Base-by-base conservation (phyloP, 2,329 filamentous ascomycete genomes). In the Pseudogymnoascus sp. region DNA sequence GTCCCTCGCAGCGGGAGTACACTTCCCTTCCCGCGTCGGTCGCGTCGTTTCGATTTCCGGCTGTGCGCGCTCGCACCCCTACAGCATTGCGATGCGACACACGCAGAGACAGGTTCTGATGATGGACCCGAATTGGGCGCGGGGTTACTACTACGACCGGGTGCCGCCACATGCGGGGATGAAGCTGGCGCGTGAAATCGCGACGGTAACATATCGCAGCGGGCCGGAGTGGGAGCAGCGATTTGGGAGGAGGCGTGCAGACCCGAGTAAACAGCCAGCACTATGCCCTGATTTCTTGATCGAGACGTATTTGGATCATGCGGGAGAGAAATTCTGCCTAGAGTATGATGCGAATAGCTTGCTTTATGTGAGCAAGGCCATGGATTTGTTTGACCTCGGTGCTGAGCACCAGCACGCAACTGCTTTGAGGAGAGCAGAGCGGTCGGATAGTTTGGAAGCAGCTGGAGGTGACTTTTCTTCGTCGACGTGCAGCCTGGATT, bases 41-140 rank as follows among this genome's bases (percentile, higher is more conserved):
- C 87, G 88, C 67, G 84, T 99, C 65, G 90, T 92, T 37, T 93
- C 87, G 70, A 94, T 97, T 71, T 95, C 89, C 71, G 94, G 93
- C 10, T 99, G 94, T 74, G 94, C 93, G 0, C 82, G 94, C 66
- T 95, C 89, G 68, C 94, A 99, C 73, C 94, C 94, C 0, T 99
- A 99, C 78, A 96, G 92, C 74, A 96, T 99, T 73, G 94, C 94
- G 35, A 97, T 99, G 93, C 87, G 94, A 61, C 94, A 99, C 76
- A 96, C 93, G 0, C 94, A 99, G 76, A 87, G 94, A 29, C 94
- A 97, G 77, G 94, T 97, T 0, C 82, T 99, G 58, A 97, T 99
- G 92, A 97, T 97, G 88, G 94, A 99, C 70, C 92, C 92, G 2
- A 92, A 96, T 71, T 99, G 94, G 94, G 90, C 90, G 68, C 86